A percentile compares a stretch with the other conserved stretches of the same genome.
Evolutionary conservation across 2,329 filamentous ascomycete species (phyloP).

Genomic region (Ascochyta rabiei): DNA sequence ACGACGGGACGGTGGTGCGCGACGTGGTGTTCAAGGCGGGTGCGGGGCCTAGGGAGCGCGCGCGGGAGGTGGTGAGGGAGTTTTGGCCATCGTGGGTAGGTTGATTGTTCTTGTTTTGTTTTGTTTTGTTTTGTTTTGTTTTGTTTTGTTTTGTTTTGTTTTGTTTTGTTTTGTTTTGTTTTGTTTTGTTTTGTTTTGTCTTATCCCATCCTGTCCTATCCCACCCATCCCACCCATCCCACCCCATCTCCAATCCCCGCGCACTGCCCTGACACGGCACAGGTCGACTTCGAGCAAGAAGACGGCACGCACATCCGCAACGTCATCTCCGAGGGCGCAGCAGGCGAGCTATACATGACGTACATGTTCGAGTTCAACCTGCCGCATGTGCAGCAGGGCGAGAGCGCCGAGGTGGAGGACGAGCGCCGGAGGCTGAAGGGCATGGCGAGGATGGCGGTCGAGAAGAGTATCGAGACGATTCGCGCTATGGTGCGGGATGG

Average conservation of each 20-base stretch:
- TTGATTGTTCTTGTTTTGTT: background rate
- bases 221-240: too few relatives aligned
- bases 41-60: conserved; percentile 32
- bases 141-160: too few relatives aligned
- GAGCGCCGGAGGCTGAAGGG: conserved; percentile 32
- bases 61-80: conserved; percentile 49
- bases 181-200: too few relatives aligned
- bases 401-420: conserved; percentile 42
- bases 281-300: conserved; percentile 56
- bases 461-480: conserved; percentile 51
- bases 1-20: conserved; percentile 43
- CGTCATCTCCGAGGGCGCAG: conserved; percentile 50
- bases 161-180: too few relatives aligned
- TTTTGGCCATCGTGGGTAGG: conserved; percentile 51
- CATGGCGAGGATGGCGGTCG: conserved; percentile 52
- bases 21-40: conserved; percentile 50
- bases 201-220: too few relatives aligned
- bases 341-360: conserved; percentile 52
- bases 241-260: too few relatives aligned
- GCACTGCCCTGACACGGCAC: too few relatives aligned
- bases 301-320: conserved; percentile 54
- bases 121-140: background rate
- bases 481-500: conserved; percentile 51
- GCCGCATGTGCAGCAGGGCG: conserved; percentile 44
- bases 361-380: conserved; percentile 54